A percentile compares a stretch with the other conserved stretches of the same genome.
Evolutionary conservation across 1,139 yeast species (phyloP).

Genomic region (Citeromyces hawaiiensis): DNA sequence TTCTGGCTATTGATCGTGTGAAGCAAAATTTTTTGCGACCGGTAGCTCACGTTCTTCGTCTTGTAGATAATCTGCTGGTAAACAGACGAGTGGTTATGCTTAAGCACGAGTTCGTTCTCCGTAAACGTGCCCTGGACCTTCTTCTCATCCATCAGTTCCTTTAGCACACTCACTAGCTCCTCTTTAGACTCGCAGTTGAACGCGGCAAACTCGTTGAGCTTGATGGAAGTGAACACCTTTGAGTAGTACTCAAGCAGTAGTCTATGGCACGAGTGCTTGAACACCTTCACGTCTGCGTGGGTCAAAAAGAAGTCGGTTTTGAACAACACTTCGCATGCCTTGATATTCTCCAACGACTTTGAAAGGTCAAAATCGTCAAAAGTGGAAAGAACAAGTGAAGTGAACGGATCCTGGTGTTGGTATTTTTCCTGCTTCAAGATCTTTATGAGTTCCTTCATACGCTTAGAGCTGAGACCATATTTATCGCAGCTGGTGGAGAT

Average conservation of each 20-base stretch:
- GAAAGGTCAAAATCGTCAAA: conserved; percentile 44
- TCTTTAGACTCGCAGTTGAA: conserved; percentile 26
- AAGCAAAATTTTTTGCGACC: conserved; percentile 37
- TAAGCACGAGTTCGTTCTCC: conserved; percentile 27
- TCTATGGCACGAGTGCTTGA: conserved; percentile 22
- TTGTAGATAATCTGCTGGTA: conserved; percentile 48
- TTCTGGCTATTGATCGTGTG: conserved; percentile 21
- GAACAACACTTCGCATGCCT: conserved; percentile 28
- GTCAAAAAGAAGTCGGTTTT: conserved; percentile 42
- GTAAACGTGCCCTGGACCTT: conserved; percentile 37
- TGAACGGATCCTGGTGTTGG: conserved; percentile 49
- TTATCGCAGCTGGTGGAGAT: conserved; percentile 21
- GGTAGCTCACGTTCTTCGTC: conserved; percentile 44
- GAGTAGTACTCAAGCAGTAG: conserved; percentile 38
- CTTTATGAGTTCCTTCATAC: conserved; percentile 39
- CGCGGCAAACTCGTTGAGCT: conserved; percentile 25
- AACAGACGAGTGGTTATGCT: conserved; percentile 28
- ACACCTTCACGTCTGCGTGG: conserved; percentile 12
- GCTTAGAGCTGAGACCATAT: conserved; percentile 20
- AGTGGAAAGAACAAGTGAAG: conserved; percentile 36
- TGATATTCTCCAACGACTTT: conserved; percentile 30
- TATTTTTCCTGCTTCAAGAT: conserved; percentile 45
- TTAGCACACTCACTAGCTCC: conserved; percentile 36
- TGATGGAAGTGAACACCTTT: conserved; percentile 36
- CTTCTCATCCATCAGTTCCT: conserved; percentile 30